Percentiles rank a stretch among this genome's conserved stretches.
phyloP scores from a whole-genome alignment of 2,329 filamentous ascomycete genomes.

The Neodidymelliopsis sp. region DNA sequence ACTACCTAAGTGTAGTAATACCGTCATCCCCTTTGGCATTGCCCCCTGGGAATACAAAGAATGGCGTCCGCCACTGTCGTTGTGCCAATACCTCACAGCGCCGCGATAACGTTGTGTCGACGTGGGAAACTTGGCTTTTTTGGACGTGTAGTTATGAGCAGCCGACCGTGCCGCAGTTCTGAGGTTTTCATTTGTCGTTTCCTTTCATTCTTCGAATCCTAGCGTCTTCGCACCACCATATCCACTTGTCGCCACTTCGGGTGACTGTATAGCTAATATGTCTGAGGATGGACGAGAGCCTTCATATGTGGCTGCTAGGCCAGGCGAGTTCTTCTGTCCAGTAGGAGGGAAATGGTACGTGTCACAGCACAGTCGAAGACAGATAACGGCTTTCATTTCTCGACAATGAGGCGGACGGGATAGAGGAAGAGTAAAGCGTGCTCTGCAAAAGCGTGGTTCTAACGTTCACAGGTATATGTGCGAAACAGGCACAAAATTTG shows the following conservation, averaged over 20 bases:
- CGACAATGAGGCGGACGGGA: neutral
- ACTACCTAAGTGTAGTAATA: conserved; percentile 2
- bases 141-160: conserved; percentile 2
- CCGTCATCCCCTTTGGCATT: neutral
- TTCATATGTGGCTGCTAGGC: conserved; percentile 13
- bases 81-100: neutral
- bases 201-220: neutral
- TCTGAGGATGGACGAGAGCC: conserved; percentile 10
- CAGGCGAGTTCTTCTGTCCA: conserved; percentile 25
- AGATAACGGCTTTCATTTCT: neutral
- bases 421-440: too few relatives aligned
- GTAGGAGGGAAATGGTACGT: conserved; percentile 22
- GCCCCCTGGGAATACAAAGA: conserved; percentile 8
- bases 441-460: neutral
- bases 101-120: neutral
- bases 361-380: neutral
- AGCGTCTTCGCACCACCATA: too few relatives aligned
- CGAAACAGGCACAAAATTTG: conserved; percentile 36
- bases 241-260: too few relatives aligned
- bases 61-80: conserved; percentile 9
- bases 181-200: neutral
- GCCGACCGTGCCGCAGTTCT: neutral
- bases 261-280: too few relatives aligned
- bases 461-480: conserved; percentile 15
- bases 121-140: neutral